Evolutionary conservation across 495 filamentous ascomycete species (phyloP), one percentile per base, ranked within the genome.

Genomic region (Penicillium mononematosum): DNA sequence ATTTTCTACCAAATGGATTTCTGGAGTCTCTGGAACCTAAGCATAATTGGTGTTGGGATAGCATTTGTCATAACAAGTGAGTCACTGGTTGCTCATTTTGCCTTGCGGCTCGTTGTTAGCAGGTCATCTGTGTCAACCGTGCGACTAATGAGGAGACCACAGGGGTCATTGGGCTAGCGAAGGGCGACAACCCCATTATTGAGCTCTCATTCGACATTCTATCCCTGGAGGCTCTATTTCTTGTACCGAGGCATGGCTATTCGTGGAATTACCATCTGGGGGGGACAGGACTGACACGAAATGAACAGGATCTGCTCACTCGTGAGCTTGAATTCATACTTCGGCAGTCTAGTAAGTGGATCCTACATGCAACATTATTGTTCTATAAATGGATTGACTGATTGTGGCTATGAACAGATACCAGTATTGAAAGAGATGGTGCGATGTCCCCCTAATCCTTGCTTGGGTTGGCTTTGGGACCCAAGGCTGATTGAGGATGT

Each of bases 351-450:
- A 60, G 83, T 85, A 74, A 59, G 83, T 65, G 53, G 47, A 62
- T 50, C 38, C 39, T 42, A 50, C 51, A 43, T 32, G 49, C 20
- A 47, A 39, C 43, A 44, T 34, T 5, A 32, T 42, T 9, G 22
- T 61, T 16, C 55, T 50, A n/a, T 43, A 43, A 63, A 53, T 45
- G 34, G 38, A 25, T 42, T 22, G n/a, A 50, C 68, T 75, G 57
- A 78, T 59, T 43, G 46, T 39, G 45, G 59, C 27, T 53, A 39
- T 63, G 60, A 55, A 61, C 65, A 79, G 74, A 91, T 96, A 54
- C 91, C 90, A 4, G 92, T 91, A 59, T 78, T 96, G 47, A 93
- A 92, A 69, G 90, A 94, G 72, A 94, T 94, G 91, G 82, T 85
- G 71, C 41, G 58, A 51, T 57, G 8, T 50, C 29, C 29, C 1